These are phyloP conservation scores for Stachybotrys elegans DNA, from an alignment of 2,329 filamentous ascomycete genomes.

Conservation along the genomic window DNA sequence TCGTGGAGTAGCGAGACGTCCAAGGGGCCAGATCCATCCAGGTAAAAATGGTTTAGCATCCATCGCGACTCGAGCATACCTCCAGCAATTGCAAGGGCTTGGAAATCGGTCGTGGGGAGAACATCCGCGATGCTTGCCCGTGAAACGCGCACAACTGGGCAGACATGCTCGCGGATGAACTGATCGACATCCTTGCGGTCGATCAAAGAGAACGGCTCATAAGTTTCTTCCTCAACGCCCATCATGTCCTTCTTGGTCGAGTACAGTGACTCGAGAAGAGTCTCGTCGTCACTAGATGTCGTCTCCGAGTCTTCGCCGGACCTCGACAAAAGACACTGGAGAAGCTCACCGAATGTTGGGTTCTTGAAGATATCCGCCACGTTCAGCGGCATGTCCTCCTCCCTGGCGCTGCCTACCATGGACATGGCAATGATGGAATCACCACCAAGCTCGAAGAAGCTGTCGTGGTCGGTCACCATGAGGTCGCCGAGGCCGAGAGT, in stretches of 20 bases:
- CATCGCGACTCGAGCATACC: conserved; percentile 14
- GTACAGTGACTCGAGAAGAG: too few relatives aligned
- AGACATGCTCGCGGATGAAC: conserved; percentile 8
- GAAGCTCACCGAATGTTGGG: conserved; percentile 5
- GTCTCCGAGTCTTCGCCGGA: conserved; percentile 3
- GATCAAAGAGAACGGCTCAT: conserved; percentile 5
- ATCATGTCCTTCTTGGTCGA: conserved; percentile 4
- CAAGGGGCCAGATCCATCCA: conserved; percentile 1
- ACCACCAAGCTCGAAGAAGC: conserved; percentile 14
- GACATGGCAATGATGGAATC: conserved; percentile 17
- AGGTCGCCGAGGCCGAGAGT: conserved; percentile 4
- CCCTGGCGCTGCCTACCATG: conserved; percentile 13
- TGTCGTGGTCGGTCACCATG: conserved; percentile 8
- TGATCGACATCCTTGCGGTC: conserved; percentile 2
- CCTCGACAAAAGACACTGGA: neutral
- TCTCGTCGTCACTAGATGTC: conserved; percentile 6
- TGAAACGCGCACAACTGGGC: conserved; percentile 12
- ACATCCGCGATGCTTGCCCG: conserved; percentile 16
- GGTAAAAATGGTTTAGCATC: conserved; percentile 8
- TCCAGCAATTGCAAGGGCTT: conserved; percentile 10
- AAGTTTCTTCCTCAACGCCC: neutral
- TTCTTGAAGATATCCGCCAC: conserved; percentile 17
- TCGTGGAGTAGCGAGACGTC: neutral
- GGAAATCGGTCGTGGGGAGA: conserved; percentile 15
- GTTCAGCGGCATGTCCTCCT: conserved; percentile 9